These are phyloP conservation scores for Adenanthera pavonina DNA, from an alignment of 306 rosid genomes.

Conservation along the genomic window DNA sequence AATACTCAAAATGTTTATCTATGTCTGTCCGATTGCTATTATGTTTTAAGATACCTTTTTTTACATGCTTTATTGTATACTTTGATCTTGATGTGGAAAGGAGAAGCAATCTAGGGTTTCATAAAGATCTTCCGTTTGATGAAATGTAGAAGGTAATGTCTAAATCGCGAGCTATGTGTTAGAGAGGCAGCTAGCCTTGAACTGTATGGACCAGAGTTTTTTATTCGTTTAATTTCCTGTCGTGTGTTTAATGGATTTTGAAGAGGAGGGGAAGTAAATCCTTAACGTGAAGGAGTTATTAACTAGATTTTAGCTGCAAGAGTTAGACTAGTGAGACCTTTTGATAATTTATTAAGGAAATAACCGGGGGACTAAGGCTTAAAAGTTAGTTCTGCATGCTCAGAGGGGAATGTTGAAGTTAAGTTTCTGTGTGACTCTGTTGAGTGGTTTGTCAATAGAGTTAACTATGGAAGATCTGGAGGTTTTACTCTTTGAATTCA, in stretches of 20 bases:
- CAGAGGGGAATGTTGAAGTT: neutral
- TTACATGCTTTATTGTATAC: neutral
- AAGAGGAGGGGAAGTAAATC: neutral
- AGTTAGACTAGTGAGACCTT: neutral
- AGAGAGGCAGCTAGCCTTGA: slow-evolving; percentile 9
- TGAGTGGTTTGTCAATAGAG: neutral
- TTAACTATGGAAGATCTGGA: slow-evolving; percentile 13
- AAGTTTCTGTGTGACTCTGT: neutral
- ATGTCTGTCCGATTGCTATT: neutral
- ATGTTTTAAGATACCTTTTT: neutral
- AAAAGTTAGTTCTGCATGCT: neutral
- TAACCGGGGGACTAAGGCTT: neutral
- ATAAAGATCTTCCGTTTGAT: slow-evolving; percentile 17
- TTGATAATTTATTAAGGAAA: neutral
- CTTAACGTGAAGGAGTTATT: neutral
- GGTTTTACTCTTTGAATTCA: slow-evolving; percentile 2
- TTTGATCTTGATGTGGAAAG: slow-evolving; percentile 6
- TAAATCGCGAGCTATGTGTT: neutral
- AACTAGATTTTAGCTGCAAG: neutral
- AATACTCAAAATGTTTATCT: neutral
- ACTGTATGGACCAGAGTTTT: neutral
- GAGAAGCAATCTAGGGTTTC: neutral
- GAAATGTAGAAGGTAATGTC: neutral
- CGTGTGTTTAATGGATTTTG: neutral
- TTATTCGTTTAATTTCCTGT: neutral